Conservation (phyloP, 345 rosid species). For the Populus tremula region DNA sequence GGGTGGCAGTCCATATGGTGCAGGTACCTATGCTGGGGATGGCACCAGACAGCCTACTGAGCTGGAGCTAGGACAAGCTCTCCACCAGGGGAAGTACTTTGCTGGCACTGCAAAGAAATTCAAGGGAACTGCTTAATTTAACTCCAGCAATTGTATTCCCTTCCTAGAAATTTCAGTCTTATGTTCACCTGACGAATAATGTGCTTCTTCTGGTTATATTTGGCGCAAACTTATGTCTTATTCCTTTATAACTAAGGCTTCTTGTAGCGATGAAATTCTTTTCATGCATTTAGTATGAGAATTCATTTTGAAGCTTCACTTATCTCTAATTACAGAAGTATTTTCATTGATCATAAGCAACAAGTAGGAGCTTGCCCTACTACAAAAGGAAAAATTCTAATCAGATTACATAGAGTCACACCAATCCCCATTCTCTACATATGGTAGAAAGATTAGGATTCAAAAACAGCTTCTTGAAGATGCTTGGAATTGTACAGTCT, state of each 20-base stretch:
- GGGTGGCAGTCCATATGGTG: conserved; percentile 95
- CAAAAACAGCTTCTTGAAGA: too few species aligned
- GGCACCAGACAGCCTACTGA: conserved; percentile 85
- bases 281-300: not conserved
- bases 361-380: too few species aligned
- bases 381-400: too few species aligned
- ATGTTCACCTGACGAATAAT: conserved; percentile 1
- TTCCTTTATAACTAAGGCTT: conserved; percentile 5
- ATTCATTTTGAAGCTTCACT: not conserved
- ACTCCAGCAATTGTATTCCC: not conserved
- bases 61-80: conserved; percentile 79
- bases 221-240: not conserved
- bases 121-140: conserved; percentile 51
- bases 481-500: too few species aligned
- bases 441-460: too few species aligned
- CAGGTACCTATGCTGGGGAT: conserved; percentile 90
- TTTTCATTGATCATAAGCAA: too few species aligned
- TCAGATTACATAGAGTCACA: too few species aligned
- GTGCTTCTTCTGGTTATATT: not conserved
- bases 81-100: conserved; percentile 95
- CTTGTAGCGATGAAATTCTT: not conserved
- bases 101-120: conserved; percentile 86
- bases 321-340: not conserved
- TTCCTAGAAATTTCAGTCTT: not conserved
- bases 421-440: too few species aligned